Evolutionary conservation across 495 filamentous ascomycete genomes (phyloP), one percentile per base, ranked within the genome.

Genomic region (Penicillium angulare): DNA sequence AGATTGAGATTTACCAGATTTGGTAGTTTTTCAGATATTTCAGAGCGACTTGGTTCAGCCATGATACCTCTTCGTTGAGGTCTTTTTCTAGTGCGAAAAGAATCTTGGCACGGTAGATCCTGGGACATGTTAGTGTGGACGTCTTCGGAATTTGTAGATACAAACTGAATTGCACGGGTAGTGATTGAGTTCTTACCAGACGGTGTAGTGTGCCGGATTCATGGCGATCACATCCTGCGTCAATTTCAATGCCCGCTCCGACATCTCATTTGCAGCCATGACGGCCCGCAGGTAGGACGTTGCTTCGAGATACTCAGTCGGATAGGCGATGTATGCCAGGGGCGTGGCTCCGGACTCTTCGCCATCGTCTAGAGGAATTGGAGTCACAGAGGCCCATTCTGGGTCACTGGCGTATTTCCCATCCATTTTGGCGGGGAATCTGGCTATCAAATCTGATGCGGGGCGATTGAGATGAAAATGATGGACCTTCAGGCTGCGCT

Each of bases 131-230:
- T 36, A 56, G 50, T 24, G 6, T 21, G 17, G 15, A n/a, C n/a
- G n/a, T n/a, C n/a, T 33, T 34, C 36, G 4, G 1, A 3, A 16
- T 5, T 15, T 23, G 17, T 13, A n/a, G 9, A 26, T 29, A 39
- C 23, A 22, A 8, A 31, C 10, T 2, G 15, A 47, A 18, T 8
- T 15, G 18, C 12, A 34, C 3, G 10, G 20, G 5, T 9, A 3
- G 45, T 18, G 26, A 40, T 18, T 2, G 22, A 20, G 43, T 5
- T 63, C 67, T 55, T 66, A 86, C 93, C 93, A 98, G 47, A 97
- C 90, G 5, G 95, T 98, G 72, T 98, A 98, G 67, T 97, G 95
- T 8, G 92, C 90, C 6, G 93, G 89, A 68, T 98, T 98, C 80
- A 96, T 82, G 15, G 73, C 68, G 63, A 97, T 97, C 49, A 97